Evolutionary conservation across 2,329 filamentous ascomycete genomes (phyloP).

Genomic region (Diaporthe destruens): DNA sequence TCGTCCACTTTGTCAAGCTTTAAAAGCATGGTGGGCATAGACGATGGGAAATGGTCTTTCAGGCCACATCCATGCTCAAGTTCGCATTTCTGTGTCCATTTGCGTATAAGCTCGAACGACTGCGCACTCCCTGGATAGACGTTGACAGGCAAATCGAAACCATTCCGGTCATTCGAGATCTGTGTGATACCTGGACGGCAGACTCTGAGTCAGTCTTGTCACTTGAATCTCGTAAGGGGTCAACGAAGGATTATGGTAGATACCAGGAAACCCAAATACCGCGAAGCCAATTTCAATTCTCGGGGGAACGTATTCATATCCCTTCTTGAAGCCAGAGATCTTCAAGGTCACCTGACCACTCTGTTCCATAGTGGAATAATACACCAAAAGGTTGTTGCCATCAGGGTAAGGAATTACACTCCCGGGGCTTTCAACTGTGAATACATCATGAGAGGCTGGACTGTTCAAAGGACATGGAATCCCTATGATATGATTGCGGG

Average conservation of each 20-base stretch:
- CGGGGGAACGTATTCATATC: not conserved
- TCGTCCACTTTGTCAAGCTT: not conserved
- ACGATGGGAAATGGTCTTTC: not conserved
- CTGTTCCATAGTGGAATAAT: too few relatives aligned
- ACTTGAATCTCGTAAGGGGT: not conserved
- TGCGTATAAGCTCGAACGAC: not conserved
- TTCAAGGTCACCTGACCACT: not conserved
- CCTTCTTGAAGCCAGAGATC: not conserved
- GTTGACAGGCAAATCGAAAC: not conserved
- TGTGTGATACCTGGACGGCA: not conserved
- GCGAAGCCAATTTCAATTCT: accelerated
- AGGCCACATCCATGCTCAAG: not conserved
- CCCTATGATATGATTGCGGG: not conserved
- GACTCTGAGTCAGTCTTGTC: not conserved
- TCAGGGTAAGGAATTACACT: not conserved
- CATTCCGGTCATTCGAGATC: not conserved
- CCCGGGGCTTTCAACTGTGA: not conserved
- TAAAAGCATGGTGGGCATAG: not conserved
- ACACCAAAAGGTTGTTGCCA: not conserved
- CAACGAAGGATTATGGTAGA: not conserved
- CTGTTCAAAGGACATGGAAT: not conserved
- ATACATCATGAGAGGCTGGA: not conserved
- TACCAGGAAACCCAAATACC: not conserved
- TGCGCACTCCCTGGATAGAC: not conserved
- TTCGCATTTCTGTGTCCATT: not conserved